Conservation (phyloP, 805 yeast genomes). For the Wickerhamomyces mucosus region DNA sequence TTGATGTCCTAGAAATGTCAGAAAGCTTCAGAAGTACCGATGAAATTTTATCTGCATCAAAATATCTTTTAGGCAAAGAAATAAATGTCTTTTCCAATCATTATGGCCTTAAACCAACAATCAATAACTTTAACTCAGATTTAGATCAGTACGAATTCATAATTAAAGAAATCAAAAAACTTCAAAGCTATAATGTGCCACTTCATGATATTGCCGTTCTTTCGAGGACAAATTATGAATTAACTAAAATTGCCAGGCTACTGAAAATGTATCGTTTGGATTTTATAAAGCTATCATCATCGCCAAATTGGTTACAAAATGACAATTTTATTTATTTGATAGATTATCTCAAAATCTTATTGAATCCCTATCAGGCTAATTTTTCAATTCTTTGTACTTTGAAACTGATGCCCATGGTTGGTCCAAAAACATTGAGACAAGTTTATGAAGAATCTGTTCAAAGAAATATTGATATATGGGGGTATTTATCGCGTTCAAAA, state of each 20-base stretch:
- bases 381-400: slow-evolving; percentile 21
- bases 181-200: slow-evolving; percentile 34
- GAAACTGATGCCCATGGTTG: slow-evolving; percentile 15
- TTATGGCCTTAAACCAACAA: slow-evolving; percentile 9
- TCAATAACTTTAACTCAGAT: slow-evolving; percentile 18
- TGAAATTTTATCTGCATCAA: slow-evolving; percentile 39
- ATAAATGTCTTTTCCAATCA: slow-evolving; percentile 2
- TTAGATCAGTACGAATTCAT: slow-evolving; percentile 35
- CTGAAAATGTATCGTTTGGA: slow-evolving; percentile 34
- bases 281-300: slow-evolving; percentile 32
- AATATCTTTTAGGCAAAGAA: slow-evolving; percentile 8
- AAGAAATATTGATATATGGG: slow-evolving; percentile 4
- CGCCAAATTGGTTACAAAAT: slow-evolving; percentile 43
- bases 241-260: slow-evolving; percentile 28
- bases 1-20: slow-evolving; percentile 24
- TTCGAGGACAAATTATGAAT: slow-evolving; percentile 41
- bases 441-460: slow-evolving; percentile 7
- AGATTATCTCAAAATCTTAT: slow-evolving; percentile 36
- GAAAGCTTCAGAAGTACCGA: slow-evolving; percentile 58
- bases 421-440: slow-evolving; percentile 16
- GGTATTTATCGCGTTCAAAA: slow-evolving; percentile 3
- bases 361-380: slow-evolving; percentile 19
- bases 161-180: slow-evolving; percentile 32
- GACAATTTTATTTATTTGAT: slow-evolving; percentile 26
- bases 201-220: slow-evolving; percentile 45